Base-by-base conservation (phyloP, 1,284 basidiomycete genomes). In the Papiliotrema flavescens region DNA sequence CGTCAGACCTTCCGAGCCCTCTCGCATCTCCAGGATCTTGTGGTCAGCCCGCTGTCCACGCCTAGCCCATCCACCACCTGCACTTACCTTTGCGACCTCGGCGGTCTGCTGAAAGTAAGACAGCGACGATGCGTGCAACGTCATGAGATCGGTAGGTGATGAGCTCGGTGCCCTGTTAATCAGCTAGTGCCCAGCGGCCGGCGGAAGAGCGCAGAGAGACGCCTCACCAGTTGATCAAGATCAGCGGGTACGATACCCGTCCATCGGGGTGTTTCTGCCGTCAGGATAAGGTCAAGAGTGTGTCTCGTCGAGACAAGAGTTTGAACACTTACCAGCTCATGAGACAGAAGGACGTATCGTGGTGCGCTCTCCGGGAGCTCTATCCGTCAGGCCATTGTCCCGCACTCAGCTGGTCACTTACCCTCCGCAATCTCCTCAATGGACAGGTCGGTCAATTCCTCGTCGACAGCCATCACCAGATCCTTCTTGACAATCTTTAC, bases 281-380 rank as follows among this genome's bases (percentile, higher is more conserved):
- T n/a, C 9, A 35, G 48, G 14, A 49, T 22, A 26, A 6, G 17
- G 3, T 8, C 17, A 5, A 8, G 17, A 44, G 17, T 17, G 0
- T 35, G 40, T 32, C 7, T 32, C n/a, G 22, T 26, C n/a, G 11
- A 36, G 14, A n/a, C n/a, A 6, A 11, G 26, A 36, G 9, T 22
- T 28, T n/a, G 15, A 13, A 23, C 34, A 60, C 73, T 34, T 36
- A 77, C 76, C 22, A 93, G 81, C 67, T 90, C 87, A 67, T 94
- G 89, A 15, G 89, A 90, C 28, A 89, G 78, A 20, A 97, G 74
- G 45, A 96, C 84, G 71, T 91, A 96, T 63, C 93, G 83, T 11
- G 93, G 93, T 5, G 87, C 83, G 73, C 89, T 89, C 76, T 90
- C 90, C 0, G 93, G 93, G 6, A 97, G 81, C 69, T 95, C 94